Percentiles rank a stretch among this genome's conserved stretches.
Evolutionary conservation across 139 green algal genomes (phyloP).

Genomic region (Closterium sp.): DNA sequence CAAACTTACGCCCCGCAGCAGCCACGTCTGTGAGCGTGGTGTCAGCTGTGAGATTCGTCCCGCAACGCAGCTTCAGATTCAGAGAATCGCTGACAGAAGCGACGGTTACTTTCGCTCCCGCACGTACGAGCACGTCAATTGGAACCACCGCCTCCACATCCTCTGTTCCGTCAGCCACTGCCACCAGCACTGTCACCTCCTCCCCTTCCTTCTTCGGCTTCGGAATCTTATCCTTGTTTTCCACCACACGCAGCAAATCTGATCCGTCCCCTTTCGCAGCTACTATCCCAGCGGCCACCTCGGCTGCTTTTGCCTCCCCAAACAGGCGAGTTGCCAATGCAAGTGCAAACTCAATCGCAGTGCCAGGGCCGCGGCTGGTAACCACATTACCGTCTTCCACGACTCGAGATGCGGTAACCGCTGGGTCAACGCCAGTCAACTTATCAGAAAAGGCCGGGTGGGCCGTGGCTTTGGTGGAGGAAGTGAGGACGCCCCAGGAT

Average conservation of each 20-base stretch:
- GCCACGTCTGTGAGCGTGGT: not conserved
- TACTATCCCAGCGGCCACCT: conserved; percentile 90
- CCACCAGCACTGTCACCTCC: conserved; percentile 13
- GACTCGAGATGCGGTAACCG: conserved; percentile 62
- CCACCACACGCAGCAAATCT: not conserved
- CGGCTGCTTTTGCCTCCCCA: conserved; percentile 73
- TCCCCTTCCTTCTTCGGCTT: conserved; percentile 2
- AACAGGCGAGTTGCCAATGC: conserved; percentile 82
- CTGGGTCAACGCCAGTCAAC: conserved; percentile 17
- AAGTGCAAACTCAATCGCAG: conserved; percentile 92
- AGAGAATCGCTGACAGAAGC: conserved; percentile 72
- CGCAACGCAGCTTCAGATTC: not conserved
- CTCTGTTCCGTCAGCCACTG: conserved; percentile 69
- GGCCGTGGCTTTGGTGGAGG: conserved; percentile 67
- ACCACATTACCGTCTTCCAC: conserved; percentile 82
- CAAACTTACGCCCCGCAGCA: not conserved
- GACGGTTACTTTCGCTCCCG: conserved; percentile 65
- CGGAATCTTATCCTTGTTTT: not conserved
- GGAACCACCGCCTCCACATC: conserved; percentile 87
- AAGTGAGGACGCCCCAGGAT: conserved; percentile 70
- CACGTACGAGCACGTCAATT: conserved; percentile 85
- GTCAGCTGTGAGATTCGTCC: conserved; percentile 33
- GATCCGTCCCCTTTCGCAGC: not conserved
- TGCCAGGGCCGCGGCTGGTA: conserved; percentile 83
- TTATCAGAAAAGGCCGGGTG: conserved; percentile 80